phyloP scores from a whole-genome alignment of 805 yeast genomes.

The Candida maesae region DNA sequence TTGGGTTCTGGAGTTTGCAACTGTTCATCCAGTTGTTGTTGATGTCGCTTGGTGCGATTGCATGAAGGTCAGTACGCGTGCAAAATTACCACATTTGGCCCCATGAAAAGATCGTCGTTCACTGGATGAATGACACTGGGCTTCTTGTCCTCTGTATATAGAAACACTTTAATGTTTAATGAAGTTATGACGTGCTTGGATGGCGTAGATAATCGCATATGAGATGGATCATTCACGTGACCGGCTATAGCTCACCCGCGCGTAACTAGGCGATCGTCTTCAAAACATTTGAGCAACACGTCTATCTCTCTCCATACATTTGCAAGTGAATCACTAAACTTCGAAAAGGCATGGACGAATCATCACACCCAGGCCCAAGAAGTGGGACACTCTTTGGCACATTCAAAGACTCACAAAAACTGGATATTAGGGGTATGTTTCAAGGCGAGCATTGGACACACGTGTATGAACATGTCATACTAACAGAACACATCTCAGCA shows the following conservation, averaged over 20 bases:
- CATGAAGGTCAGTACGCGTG: too few relatives aligned
- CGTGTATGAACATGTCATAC: too few relatives aligned
- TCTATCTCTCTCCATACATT: too few relatives aligned
- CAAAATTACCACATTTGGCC: too few relatives aligned
- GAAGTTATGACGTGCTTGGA: conserved; percentile 3
- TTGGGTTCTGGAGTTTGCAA: conserved; percentile 92
- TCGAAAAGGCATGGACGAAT: background rate
- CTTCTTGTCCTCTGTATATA: background rate
- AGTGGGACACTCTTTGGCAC: conserved; percentile 9
- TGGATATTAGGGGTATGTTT: conserved; percentile 17
- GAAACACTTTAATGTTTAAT: background rate
- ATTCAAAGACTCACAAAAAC: conserved; percentile 11
- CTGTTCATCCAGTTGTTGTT: conserved; percentile 74
- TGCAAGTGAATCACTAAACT: background rate
- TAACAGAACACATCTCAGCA: conserved; percentile 1
- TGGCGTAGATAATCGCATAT: too few relatives aligned
- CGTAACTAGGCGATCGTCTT: too few relatives aligned
- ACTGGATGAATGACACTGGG: too few relatives aligned
- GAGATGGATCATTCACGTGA: too few relatives aligned
- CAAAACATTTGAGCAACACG: too few relatives aligned
- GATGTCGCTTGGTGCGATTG: conserved; percentile 76
- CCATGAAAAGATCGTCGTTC: too few relatives aligned
- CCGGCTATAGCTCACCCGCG: too few relatives aligned
- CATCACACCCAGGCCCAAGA: background rate
- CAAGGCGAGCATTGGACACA: background rate